Evolutionary conservation across 306 rosid species (phyloP), one percentile per base, ranked within the genome.

Genomic region (Vigna radiata): DNA sequence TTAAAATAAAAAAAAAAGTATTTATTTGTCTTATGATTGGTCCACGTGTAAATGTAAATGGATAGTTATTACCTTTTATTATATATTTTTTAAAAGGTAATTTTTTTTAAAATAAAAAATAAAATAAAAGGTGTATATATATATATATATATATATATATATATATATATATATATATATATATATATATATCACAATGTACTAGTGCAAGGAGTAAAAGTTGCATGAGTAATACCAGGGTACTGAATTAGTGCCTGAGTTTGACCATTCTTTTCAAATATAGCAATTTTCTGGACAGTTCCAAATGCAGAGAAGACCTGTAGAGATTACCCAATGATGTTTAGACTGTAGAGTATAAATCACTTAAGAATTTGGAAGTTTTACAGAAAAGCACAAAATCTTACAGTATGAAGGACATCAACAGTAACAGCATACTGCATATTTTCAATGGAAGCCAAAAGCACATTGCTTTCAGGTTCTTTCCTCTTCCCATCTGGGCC

Each of bases 341-440:
- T 29, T 12, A 44, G 49, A 44, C 3, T 25, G 29, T 23, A 27
- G 41, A 70, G 59, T 54, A 80, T 61, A 64, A 75, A 47, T 63
- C 70, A 82, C 59, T 68, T 39, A 39, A 19, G 64, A 62, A 18
- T 37, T 64, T 53, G 39, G 80, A 68, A 66, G 2, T 49, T 44
- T 13, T 19, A 44, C 48, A 1, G 13, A 19, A 65, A 46, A 73
- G 49, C 50, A 47, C 5, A 41, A 54, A 56, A 29, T 56, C 95
- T 76, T 61, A 93, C 96, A 17, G 96, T 89, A 90, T 90, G 91
- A 82, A 93, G 85, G 72, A 93, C 96, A 37, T 93, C 98, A 72
- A 93, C 98, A 27, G 96, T 93, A 59, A 93, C 95, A 83, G 96
- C 98, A 88, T 90, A 93, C 85, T 93, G 98, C 98, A 93, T 93